Evolutionary conservation across 257 asterid genomes (phyloP), one percentile per base, ranked within the genome.

Genomic region (Phtheirospermum japonicum): DNA sequence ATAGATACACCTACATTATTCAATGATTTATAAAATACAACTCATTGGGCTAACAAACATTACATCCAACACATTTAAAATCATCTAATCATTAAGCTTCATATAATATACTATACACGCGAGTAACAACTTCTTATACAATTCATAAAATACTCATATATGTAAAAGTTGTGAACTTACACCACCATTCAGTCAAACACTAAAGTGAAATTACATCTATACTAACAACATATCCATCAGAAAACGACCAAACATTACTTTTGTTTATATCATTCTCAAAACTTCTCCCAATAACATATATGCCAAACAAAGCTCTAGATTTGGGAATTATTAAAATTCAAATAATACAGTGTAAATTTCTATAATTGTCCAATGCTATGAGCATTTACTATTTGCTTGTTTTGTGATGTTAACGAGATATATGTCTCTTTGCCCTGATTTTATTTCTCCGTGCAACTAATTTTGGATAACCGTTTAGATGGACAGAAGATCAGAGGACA

Each of bases 401-500:
- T 39, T 30, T 59, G 26, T 67, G 55, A 51, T 49, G 60, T 57
- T 37, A 65, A 18, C 43, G 62, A 58, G 49, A 53, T 63, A 40
- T 14, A 18, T 18, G 57, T 11, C 33, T 18, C 36, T 52, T 33
- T 17, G 18, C 54, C 36, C 33, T 55, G 48, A 60, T 33, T 33
- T 56, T 30, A 12, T 56, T 58, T 60, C 7, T 42, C 30, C 57
- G 42, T n/a, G n/a, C n/a, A n/a, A n/a, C n/a, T n/a, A n/a, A n/a
- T n/a, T n/a, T n/a, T n/a, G n/a, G n/a, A n/a, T n/a, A n/a, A n/a
- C n/a, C n/a, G n/a, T 62, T 67, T 75, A 90, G 97, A 56, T 49
- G 49, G 84, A 52, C 74, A 69, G 64, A 64, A 71, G 37, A 58
- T 55, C 68, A 9, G 59, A 58, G 65, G 74, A 65, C 26, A 55